Percentiles rank a stretch among this genome's conserved stretches.
These are phyloP conservation scores for Raphanus hybrid DNA, from an alignment of 441 rosid species.

Conservation along the genomic window DNA sequence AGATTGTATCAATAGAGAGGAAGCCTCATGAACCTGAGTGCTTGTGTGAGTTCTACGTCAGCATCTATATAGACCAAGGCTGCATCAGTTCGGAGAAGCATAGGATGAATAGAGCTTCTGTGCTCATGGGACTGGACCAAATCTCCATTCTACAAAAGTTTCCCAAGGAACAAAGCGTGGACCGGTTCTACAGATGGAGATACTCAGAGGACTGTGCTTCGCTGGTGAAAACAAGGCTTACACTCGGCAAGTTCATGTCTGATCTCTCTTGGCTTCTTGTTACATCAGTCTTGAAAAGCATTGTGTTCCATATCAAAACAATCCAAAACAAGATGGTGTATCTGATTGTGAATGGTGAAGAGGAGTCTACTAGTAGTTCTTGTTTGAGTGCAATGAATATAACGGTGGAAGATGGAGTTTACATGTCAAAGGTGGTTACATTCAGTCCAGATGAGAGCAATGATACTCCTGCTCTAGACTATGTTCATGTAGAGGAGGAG, in stretches of 20 bases:
- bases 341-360: slow-evolving; percentile 55
- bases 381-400: slow-evolving; percentile 54
- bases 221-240: slow-evolving; percentile 57
- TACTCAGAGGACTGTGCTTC: slow-evolving; percentile 63
- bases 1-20: slow-evolving; percentile 76
- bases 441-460: slow-evolving; percentile 40
- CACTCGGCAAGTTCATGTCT: slow-evolving; percentile 63
- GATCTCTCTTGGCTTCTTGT: slow-evolving; percentile 78
- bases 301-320: slow-evolving; percentile 59
- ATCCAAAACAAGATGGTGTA: slow-evolving; percentile 68
- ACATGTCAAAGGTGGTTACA: slow-evolving; percentile 46
- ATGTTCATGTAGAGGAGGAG: slow-evolving; percentile 22
- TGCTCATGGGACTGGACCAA: slow-evolving; percentile 54
- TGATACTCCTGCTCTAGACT: slow-evolving; percentile 32
- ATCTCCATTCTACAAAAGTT: slow-evolving; percentile 76
- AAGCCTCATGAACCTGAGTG: slow-evolving; percentile 74
- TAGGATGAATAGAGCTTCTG: slow-evolving; percentile 53
- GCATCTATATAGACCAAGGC: slow-evolving; percentile 58
- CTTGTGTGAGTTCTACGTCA: slow-evolving; percentile 67
- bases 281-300: slow-evolving; percentile 62
- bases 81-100: slow-evolving; percentile 63
- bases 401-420: slow-evolving; percentile 54
- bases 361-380: slow-evolving; percentile 29
- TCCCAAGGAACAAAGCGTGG: slow-evolving; percentile 50
- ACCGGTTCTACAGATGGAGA: slow-evolving; percentile 66